Evolutionary conservation across 768 basidiomycete genomes (phyloP), one percentile per base, ranked within the genome.

Genomic region (Kwoniella heveanensis): DNA sequence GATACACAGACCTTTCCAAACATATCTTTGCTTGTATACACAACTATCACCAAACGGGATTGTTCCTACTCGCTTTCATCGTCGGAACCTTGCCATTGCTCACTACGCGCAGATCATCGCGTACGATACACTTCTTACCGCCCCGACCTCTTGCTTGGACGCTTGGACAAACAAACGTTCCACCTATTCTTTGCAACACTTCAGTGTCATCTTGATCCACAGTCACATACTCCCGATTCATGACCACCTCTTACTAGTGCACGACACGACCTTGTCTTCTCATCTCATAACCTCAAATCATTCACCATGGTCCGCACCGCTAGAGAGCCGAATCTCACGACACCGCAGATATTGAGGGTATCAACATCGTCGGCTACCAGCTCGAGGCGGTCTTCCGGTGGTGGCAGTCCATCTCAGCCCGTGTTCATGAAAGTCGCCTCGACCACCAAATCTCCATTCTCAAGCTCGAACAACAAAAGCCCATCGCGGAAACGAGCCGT

Each of bases 351-450:
- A 1, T 22, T 64, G 49, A 47, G 62, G 13, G 62, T 64, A 25
- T 64, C 62, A 25, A 64, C 62, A 22, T 62, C 59, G 21, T 57
- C 65, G n/a, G 56, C 54, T 5, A 53, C 32, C 49, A 64, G 62
- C 37, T 64, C 62, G 8, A 54, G 62, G n/a, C 17, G 27, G 10
- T 44, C 58, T 2, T 60, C 61, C 24, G 55, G 52, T 1, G 24
- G 39, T 17, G 39, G 39, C 15, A 19, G 17, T 19, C 39, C 29
- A 22, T 54, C 32, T 39, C 53, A 52, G 27, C 60, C 51, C 17
- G n/a, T 53, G 19, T 56, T 57, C 30, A n/a, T 55, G 36, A 53
- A 44, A 24, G 54, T 15, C 39, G 54, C 59, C 15, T n/a, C 62
- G 13, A 25, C 56, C 4, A 44, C 37, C 24, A 52, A 54, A 50